A percentile compares a stretch with the other conserved stretches of the same genome.
Conservation (phyloP, 495 filamentous ascomycete genomes). For the Penicillium nucicola region DNA sequence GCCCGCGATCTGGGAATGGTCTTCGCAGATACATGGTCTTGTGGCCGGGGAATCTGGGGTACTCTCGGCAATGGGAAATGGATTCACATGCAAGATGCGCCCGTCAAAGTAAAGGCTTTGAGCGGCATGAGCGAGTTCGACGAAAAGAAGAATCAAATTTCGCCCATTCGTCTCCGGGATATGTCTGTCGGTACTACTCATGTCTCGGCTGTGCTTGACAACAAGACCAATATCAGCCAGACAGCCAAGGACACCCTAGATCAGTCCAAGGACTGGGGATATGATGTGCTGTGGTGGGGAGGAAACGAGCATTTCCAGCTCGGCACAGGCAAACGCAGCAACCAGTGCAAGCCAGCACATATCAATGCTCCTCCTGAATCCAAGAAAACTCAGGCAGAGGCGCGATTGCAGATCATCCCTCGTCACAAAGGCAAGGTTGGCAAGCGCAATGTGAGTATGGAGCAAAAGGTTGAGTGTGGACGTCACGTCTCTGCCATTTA, state of each 20-base stretch:
- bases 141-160: constrained; percentile 58
- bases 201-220: constrained; percentile 74
- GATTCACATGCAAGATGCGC: constrained; percentile 79
- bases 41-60: constrained; percentile 81
- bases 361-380: constrained; percentile 67
- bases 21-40: constrained; percentile 78
- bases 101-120: constrained; percentile 78
- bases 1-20: constrained; percentile 48
- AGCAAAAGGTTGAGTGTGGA: constrained; percentile 89
- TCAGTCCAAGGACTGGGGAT: constrained; percentile 67
- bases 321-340: constrained; percentile 85
- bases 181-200: constrained; percentile 78
- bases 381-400: constrained; percentile 52
- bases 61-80: constrained; percentile 82
- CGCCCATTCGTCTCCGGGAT: constrained; percentile 73
- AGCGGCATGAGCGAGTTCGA: constrained; percentile 83
- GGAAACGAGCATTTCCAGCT: constrained; percentile 92
- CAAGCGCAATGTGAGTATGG: constrained; percentile 65
- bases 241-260: constrained; percentile 44
- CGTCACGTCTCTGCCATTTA: constrained; percentile 82
- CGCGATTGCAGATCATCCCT: constrained; percentile 86
- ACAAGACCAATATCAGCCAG: constrained; percentile 59
- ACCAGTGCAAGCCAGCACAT: constrained; percentile 67
- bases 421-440: constrained; percentile 63
- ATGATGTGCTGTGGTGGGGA: constrained; percentile 89